A percentile compares a stretch with the other conserved stretches of the same genome.
Conservation (phyloP, 495 filamentous ascomycete genomes). For the Penicillium argentinense region DNA sequence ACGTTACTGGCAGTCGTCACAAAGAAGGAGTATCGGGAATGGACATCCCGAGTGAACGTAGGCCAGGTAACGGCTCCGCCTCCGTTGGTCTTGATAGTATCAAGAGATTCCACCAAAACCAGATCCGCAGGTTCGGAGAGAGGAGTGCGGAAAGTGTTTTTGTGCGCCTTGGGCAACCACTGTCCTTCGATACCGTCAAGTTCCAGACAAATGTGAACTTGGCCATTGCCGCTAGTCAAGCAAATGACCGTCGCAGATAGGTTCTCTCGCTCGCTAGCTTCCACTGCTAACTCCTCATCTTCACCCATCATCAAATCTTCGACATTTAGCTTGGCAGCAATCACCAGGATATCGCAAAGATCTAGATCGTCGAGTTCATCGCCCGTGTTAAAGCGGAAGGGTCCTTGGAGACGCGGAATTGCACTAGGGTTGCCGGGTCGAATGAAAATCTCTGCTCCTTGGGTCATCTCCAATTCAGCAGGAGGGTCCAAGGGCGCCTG, state of each 20-base stretch:
- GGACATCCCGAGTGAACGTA: constrained; percentile 69
- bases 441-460: constrained; percentile 66
- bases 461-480: constrained; percentile 24
- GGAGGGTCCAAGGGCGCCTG: constrained; percentile 59
- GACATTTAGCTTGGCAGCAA: constrained; percentile 51
- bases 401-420: constrained; percentile 80
- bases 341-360: constrained; percentile 60
- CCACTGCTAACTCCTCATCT: constrained; percentile 46
- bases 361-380: constrained; percentile 69
- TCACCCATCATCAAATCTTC: constrained; percentile 55
- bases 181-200: constrained; percentile 77
- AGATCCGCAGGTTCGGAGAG: constrained; percentile 44
- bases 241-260: constrained; percentile 73
- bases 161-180: constrained; percentile 71
- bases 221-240: constrained; percentile 68
- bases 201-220: constrained; percentile 77
- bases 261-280: constrained; percentile 59
- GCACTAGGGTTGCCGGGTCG: constrained; percentile 69
- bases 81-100: constrained; percentile 58
- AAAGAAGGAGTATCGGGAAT: constrained; percentile 75
- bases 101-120: constrained; percentile 54
- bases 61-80: constrained; percentile 57
- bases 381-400: constrained; percentile 68
- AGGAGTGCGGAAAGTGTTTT: constrained; percentile 40
- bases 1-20: constrained; percentile 72